Evolutionary conservation across 1,139 yeast genomes (phyloP), one percentile per base, ranked within the genome.

Genomic region (Yamadazyma friedrichii): DNA sequence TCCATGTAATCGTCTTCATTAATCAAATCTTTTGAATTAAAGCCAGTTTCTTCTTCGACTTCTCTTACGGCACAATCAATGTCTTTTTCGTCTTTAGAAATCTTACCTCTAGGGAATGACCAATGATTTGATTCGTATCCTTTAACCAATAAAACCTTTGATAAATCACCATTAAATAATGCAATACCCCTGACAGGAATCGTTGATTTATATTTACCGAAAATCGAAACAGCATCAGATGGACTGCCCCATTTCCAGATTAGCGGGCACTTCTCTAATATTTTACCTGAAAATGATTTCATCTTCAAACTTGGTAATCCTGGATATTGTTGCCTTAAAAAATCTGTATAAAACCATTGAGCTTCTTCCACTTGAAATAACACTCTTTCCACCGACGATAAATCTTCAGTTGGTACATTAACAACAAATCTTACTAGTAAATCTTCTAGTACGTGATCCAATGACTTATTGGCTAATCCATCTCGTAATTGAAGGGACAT

Each of bases 131-230:
- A 78, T 51, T 88, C 95, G 45, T 84, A 83, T 2, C 97, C 98
- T 57, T 88, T 83, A 3, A 93, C 95, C 53, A 94, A 67, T 31
- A 94, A 58, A 8, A 88, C 73, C 56, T 87, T 88, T 43, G 82
- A 76, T 67, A 88, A 64, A 33, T 76, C 79, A 41, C 76, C 71
- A 59, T 88, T 89, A 53, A 94, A 77, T 40, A 94, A 71, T 11
- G 96, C 96, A 40, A 94, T 94, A 17, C 99, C 99, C 55, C 99
- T 75, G 1, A 94, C 99, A 0, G 99, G 99, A 42, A 94, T 93
- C 5, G 87, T 80, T 29, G 84, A 80, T 63, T 94, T 94, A 63
- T 94, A 94, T 55, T 78, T 80, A 28, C 91, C 87, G 61, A 94
- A 94, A 51, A 81, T 72, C 29, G 82, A 72, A 40, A 87, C 62